Evolutionary conservation across 768 basidiomycete genomes (phyloP), one percentile per base, ranked within the genome.

Genomic region (Candolleomyces aberdarensis): DNA sequence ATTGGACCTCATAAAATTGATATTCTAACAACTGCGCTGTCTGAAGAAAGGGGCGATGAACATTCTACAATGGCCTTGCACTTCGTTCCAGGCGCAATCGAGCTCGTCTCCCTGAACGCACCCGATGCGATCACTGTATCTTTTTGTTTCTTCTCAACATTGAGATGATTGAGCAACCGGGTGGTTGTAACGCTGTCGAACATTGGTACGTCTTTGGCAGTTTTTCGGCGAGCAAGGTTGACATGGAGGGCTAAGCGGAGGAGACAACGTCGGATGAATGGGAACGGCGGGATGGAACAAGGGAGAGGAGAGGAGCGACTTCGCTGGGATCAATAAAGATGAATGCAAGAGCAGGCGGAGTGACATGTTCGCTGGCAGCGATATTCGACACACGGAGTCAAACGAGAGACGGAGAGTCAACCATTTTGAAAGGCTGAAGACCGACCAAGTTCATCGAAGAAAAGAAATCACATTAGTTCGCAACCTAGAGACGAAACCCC

Each of bases 161-260:
- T 71, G 52, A 90, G 70, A 1, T 88, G 74, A 26, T 85, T 77
- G 49, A 91, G 72, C 0, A 83, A 81, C 19, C 91, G 75, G 3
- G 79, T 72, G 0, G 83, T 82, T 43, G 84, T 83, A 0, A 70
- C 71, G 0, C 87, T 83, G 66, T 91, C 87, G 65, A 92, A 90
- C 3, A 91, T 66, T 15, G 91, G 78, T 3, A 90, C 62, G 60
- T 92, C 89, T 68, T 68, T 88, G 88, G 64, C 79, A 83, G 61
- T 85, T 84, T n/a, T 39, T 70, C 70, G 13, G 77, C 74, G 17
- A 74, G 70, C 8, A 63, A 57, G 48, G 57, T 43, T 36, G 56
- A 62, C 19, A 11, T 62, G 60, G 15, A 84, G 75, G 48, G 9
- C 32, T 32, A 74, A 75, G 1, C 69, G 62, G 20, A 17, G 14